Evolutionary conservation across 805 yeast species (phyloP).

Genomic region (Kluyveromyces starmeri): DNA sequence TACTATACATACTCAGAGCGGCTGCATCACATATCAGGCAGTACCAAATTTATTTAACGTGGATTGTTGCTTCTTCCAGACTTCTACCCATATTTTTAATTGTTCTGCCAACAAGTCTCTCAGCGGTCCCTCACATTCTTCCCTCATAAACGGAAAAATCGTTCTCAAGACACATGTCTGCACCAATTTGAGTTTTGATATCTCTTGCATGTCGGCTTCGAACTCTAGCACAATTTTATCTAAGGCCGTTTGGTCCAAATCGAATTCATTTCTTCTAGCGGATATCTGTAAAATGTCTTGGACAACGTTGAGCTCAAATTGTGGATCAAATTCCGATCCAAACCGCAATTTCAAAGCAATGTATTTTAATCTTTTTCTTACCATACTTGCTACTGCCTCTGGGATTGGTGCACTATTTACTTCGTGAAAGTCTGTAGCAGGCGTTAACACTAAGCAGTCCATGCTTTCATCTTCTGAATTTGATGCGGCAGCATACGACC

Average conservation of each 20-base stretch:
- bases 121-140: slow-evolving; percentile 1
- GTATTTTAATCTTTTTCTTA: slow-evolving; percentile 1
- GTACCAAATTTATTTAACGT: too few species aligned
- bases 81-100: slow-evolving; percentile 4
- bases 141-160: slow-evolving; percentile 3
- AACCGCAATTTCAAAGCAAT: neutral
- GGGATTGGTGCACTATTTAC: neutral
- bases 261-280: neutral
- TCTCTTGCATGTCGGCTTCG: neutral
- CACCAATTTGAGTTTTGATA: slow-evolving; percentile 1
- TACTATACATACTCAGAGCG: neutral
- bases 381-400: neutral
- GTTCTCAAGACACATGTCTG: slow-evolving; percentile 2
- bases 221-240: neutral
- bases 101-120: slow-evolving; percentile 1
- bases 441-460: too few species aligned
- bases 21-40: neutral
- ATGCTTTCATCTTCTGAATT: too few species aligned
- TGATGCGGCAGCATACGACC: too few species aligned
- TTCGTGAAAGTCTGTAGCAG: slow-evolving; percentile 1
- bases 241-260: slow-evolving; percentile 1
- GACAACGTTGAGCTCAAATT: neutral
- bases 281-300: neutral
- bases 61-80: slow-evolving; percentile 2
- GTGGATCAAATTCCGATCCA: neutral